These are phyloP conservation scores for Galium porrigens DNA, from an alignment of 305 asterid species.

Conservation along the genomic window DNA sequence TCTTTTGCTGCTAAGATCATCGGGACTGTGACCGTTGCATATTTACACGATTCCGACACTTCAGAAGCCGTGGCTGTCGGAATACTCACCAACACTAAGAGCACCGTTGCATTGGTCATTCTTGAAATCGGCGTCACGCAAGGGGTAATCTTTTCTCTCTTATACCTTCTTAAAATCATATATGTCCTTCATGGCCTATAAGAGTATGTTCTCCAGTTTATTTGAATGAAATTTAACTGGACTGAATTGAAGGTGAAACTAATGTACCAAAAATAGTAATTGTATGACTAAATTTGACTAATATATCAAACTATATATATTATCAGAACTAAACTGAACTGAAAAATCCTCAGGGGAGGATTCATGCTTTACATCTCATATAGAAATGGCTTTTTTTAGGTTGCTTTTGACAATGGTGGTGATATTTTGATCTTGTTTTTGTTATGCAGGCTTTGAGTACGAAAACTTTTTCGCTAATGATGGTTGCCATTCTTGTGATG, in stretches of 20 bases:
- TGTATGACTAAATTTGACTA: too few species aligned
- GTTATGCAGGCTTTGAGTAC: constrained; percentile 39
- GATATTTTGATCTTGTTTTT: constrained; percentile 1
- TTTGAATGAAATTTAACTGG: too few species aligned
- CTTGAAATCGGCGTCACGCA: constrained; percentile 71
- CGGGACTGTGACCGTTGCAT: constrained; percentile 27
- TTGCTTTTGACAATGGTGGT: neutral
- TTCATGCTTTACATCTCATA: neutral
- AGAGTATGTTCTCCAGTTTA: neutral
- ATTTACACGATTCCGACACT: constrained; percentile 24
- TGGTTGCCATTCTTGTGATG: constrained; percentile 48
- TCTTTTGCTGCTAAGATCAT: constrained; percentile 34
- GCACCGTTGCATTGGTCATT: constrained; percentile 53
- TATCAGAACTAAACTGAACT: too few species aligned
- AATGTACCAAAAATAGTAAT: too few species aligned
- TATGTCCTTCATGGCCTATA: neutral
- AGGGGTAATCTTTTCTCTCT: constrained; percentile 24
- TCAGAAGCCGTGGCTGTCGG: constrained; percentile 57
- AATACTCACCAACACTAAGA: constrained; percentile 46
- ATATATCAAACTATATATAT: too few species aligned
- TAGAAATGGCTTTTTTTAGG: neutral
- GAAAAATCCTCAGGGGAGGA: too few species aligned
- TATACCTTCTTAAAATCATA: neutral
- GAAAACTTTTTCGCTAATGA: constrained; percentile 49
- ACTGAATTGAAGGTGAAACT: too few species aligned